Base-by-base conservation (phyloP, 192 early-diverging fungal species). In the Linderina pennispora region DNA sequence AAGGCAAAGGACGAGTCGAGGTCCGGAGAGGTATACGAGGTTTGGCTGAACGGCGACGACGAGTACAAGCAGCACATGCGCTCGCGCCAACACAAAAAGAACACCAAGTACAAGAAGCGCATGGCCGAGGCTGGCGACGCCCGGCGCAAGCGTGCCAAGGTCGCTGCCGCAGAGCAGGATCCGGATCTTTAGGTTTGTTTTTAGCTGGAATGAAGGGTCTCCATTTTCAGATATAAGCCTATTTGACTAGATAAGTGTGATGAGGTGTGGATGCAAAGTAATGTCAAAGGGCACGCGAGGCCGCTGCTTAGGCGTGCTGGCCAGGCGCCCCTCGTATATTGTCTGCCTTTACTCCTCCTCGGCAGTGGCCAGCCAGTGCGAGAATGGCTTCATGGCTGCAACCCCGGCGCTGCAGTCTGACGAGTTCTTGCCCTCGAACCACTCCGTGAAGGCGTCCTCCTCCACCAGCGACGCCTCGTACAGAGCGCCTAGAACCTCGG, bases 381-480 rank as follows among this genome's bases (percentile, higher is more conserved):
- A 66, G 61, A 92, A 88, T 40, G 85, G 79, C 54, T 79, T 82
- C 36, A 91, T 54, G 11, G 81, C 79, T 20, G 58, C 62, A 10
- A 66, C 56, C 13, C 74, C 79, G 7, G 66, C 65, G 5, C 50
- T 48, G 36, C 48, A 38, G 28, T 46, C 51, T 1, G 67, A 44
- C 37, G 69, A 55, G 35, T 79, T 80, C 23, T 50, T 57, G 15
- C 32, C 32, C 13, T 26, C 40, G 36, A 62, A 69, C 90, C 90
- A 92, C 21, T 64, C 45, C 44, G 80, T 37, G 57, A 88, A 80
- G 14, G 75, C 77, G 23, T 92, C 90, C 58, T 92, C 90, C 45
- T 92, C 90, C 13, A 92, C 64, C 41, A 86, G 59, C 51, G 90
- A 89, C 35, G 43, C 44, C 47, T 80, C 86, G 55, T 92, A 92